These are phyloP conservation scores for Microthlaspi erraticum DNA, from an alignment of 345 rosid species.

Conservation along the genomic window DNA sequence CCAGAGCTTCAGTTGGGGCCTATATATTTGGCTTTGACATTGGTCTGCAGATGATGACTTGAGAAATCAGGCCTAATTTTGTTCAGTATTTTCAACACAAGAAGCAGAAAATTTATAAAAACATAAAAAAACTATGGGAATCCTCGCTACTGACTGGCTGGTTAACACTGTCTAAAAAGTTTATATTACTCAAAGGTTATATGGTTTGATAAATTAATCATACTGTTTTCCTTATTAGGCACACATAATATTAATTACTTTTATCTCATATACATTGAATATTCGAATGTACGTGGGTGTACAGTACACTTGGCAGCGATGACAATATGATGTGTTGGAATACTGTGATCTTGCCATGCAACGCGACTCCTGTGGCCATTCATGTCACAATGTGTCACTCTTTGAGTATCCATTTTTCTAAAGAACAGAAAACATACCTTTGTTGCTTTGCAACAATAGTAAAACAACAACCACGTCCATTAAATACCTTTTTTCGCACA, in stretches of 20 bases:
- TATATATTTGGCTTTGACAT: not conserved
- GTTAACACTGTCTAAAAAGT: not conserved
- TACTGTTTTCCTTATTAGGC: not conserved
- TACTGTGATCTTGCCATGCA: slow-evolving; percentile 39
- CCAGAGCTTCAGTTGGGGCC: slow-evolving; percentile 1
- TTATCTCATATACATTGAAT: slow-evolving; percentile 11
- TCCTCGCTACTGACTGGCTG: not conserved
- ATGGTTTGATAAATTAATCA: not conserved
- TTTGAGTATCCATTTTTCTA: not conserved
- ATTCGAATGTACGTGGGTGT: not conserved
- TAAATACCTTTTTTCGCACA: slow-evolving; percentile 4
- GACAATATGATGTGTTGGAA: slow-evolving; percentile 40
- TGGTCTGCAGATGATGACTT: not conserved
- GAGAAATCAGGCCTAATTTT: not conserved
- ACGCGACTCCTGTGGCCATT: slow-evolving; percentile 27
- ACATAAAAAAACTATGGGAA: not conserved
- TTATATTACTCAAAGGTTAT: not conserved
- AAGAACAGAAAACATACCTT: too few relatives aligned
- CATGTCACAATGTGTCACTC: slow-evolving; percentile 37
- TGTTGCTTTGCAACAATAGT: not conserved
- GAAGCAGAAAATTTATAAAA: not conserved
- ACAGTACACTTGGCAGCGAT: slow-evolving; percentile 28
- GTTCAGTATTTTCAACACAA: not conserved
- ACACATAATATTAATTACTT: not conserved
- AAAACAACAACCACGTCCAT: slow-evolving; percentile 19